Evolutionary conservation across 2,329 filamentous ascomycete genomes (phyloP), one percentile per base, ranked within the genome.

Genomic region (Venturia carpophila): DNA sequence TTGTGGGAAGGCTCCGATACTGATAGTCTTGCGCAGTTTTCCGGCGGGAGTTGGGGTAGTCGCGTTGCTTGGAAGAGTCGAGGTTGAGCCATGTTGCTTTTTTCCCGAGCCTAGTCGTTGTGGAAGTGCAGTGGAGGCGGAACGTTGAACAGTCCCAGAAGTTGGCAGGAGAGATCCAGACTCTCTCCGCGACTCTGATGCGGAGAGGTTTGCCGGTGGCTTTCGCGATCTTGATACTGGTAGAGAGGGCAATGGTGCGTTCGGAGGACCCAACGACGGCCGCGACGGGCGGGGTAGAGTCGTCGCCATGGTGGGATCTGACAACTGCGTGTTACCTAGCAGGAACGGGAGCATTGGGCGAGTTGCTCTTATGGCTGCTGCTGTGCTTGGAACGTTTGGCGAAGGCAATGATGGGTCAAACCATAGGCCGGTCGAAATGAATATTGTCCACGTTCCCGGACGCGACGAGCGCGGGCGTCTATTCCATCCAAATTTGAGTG

Each of bases 1-100:
- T 69, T 96, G 90, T 39, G 93, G 93, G 72, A 97, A 97, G 0
- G 91, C 88, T 73, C 92, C 93, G 72, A 97, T 96, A 80, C 92
- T 97, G 71, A 96, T 88, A 0, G 90, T 90, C 77, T 95, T 95
- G 68, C 92, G 86, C 65, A 97, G 77, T 1, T 87, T 49, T 21
- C 56, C 34, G 15, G 64, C 39, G 27, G 56, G 30, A 10, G 15
- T 43, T 37, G 56, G 52, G 30, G 64, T 21, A n/a, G 64, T 10
- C 19, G 24, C 17, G 11, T 19, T 41, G 19, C 30, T 41, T 61
- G 65, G 55, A 27, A 60, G 64, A n/a, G 60, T 61, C n/a, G 56
- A 55, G 42, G 64, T 30, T 42, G 65, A 64, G 34, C 62, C 62
- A 41, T 63, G 56, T 21, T 65, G 60, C 34, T n/a, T 30, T 42